Conservation (phyloP, 345 rosid genomes). For the Ceriops tagal region DNA sequence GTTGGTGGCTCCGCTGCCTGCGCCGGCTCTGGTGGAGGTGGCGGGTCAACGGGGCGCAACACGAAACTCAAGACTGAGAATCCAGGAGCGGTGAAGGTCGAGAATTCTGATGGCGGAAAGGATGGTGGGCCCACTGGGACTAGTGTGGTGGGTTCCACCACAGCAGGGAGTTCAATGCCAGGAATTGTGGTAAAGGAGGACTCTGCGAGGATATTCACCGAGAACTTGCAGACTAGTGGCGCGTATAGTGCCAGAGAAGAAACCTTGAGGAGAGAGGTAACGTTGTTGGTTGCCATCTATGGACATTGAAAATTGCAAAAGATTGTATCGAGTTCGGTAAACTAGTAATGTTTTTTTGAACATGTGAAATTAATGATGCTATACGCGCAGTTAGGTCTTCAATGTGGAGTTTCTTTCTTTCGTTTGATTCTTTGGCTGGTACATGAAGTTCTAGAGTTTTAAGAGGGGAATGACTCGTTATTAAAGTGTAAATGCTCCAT, state of each 20-base stretch:
- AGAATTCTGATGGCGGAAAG: constrained; percentile 63
- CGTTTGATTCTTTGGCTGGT: too few relatives aligned
- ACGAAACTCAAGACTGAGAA: constrained; percentile 68
- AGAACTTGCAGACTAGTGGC: constrained; percentile 91
- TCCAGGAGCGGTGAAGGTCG: constrained; percentile 55
- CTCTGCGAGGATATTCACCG: constrained; percentile 72
- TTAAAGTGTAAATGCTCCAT: too few relatives aligned
- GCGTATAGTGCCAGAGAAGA: constrained; percentile 98
- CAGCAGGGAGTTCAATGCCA: constrained; percentile 37
- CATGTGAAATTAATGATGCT: too few relatives aligned
- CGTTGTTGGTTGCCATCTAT: not conserved
- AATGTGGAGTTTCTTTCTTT: too few relatives aligned
- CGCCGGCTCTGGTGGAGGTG: constrained; percentile 26
- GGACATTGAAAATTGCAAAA: too few relatives aligned
- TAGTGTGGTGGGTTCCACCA: constrained; percentile 33
- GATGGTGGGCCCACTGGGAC: constrained; percentile 47
- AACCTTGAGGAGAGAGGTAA: constrained; percentile 80
- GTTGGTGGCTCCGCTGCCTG: constrained; percentile 32
- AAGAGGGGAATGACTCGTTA: too few relatives aligned
- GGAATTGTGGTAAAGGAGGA: constrained; percentile 72
- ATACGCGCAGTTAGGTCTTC: too few relatives aligned
- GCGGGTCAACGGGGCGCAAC: constrained; percentile 38
- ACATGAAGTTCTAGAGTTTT: too few relatives aligned
- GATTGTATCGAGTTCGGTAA: too few relatives aligned
- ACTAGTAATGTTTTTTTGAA: too few relatives aligned